Base-by-base conservation (phyloP, 1,284 basidiomycete species). In the Moesziomyces globuligerus region DNA sequence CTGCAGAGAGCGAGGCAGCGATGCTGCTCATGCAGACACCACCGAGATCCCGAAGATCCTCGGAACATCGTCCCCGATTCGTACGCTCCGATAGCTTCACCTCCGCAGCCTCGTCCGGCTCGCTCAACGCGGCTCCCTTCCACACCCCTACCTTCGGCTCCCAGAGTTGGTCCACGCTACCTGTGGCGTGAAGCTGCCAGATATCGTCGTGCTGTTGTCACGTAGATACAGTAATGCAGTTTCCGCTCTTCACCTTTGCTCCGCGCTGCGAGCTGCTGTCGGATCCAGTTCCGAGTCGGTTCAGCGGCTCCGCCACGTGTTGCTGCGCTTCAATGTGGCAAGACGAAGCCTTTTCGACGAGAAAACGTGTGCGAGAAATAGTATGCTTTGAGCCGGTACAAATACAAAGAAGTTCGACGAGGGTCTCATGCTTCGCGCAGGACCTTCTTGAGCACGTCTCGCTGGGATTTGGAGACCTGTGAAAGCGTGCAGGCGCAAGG, bases 401-500 rank as follows among this genome's bases (percentile, higher is more conserved):
- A 68, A 38, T 68, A 68, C 65, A 68, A 46, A 13, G 4, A 23
- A 7, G 29, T n/a, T 7, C 21, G 25, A 17, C 18, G 21, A 24
- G 7, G 25, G 25, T 18, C 24, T 66, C 36, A 72, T 47, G 68
- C 58, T 36, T 72, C 68, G 36, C 48, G 47, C 24, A 72, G 21
- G 18, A 66, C 62, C 51, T 72, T 72, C 36, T 54, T 60, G 44
- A 72, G 57, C 21, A 59, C 44, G 48, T 72, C 62, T 11, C 68
- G 57, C 26, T 67, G 62, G 13, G 57, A 50, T 48, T 72, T 72
- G 32, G 68, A 67, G 45, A 72, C 62, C 68, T 72, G 48, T 44
- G 21, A 34, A 4, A 17, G 15, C 4, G 32, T n/a, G n/a, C n/a
- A n/a, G n/a, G n/a, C n/a, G n/a, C n/a, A n/a, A n/a, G n/a, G n/a